Evolutionary conservation across 2,329 filamentous ascomycete species (phyloP).

Genomic region (Dothistroma septosporum): DNA sequence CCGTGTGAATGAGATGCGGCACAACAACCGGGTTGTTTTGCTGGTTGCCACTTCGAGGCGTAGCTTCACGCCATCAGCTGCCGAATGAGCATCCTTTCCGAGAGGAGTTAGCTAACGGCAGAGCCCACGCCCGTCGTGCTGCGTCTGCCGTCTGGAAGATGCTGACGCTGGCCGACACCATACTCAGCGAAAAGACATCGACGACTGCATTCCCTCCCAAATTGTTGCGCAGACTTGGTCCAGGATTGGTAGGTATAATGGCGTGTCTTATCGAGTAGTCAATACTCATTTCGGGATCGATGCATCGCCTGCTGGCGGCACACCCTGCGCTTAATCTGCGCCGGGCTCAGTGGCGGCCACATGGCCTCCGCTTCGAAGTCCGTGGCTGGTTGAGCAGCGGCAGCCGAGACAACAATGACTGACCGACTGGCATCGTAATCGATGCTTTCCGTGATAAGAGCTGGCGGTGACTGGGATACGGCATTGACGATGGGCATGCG

Average conservation of each 20-base stretch:
- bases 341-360: neutral
- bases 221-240: neutral
- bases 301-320: neutral
- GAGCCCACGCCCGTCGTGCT: too few relatives aligned
- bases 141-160: neutral
- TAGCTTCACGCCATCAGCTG: constrained; percentile 2
- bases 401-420: neutral
- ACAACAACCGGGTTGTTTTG: neutral
- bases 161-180: neutral
- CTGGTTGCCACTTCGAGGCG: neutral
- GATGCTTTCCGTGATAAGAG: neutral
- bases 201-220: neutral
- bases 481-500: neutral
- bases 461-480: neutral
- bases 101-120: neutral
- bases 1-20: neutral
- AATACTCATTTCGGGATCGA: neutral
- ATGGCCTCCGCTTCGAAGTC: neutral
- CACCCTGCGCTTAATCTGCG: neutral
- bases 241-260: neutral
- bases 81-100: neutral
- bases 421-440: neutral
- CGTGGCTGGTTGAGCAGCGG: neutral
- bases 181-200: neutral
- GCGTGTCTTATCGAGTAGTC: neutral